A percentile compares a stretch with the other conserved stretches of the same genome.
These are phyloP conservation scores for Globisporangium mamillatum DNA, from an alignment of 352 stramenopile genomes.

Conservation along the genomic window DNA sequence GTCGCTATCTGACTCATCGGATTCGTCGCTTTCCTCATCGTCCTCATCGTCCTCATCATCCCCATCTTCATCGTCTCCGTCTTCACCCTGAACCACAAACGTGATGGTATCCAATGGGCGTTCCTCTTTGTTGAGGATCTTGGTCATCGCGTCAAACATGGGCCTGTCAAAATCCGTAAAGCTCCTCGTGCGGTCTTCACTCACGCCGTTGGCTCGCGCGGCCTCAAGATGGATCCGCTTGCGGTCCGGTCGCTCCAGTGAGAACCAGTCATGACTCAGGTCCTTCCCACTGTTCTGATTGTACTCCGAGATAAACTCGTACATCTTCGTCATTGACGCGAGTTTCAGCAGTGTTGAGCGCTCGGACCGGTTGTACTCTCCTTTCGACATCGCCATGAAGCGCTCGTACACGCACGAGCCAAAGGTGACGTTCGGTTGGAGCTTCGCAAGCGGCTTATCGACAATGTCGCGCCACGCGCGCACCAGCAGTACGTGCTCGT, in stretches of 20 bases:
- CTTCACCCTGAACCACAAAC: background rate
- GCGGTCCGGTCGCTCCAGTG: background rate
- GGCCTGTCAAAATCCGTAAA: slow-evolving; percentile 11
- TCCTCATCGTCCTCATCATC: background rate
- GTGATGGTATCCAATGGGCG: background rate
- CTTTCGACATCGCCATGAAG: slow-evolving; percentile 5
- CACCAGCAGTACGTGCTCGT: slow-evolving; percentile 12
- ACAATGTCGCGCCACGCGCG: slow-evolving; percentile 14
- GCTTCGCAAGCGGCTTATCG: background rate
- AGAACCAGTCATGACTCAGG: slow-evolving; percentile 5
- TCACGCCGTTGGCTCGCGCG: background rate
- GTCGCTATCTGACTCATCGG: background rate
- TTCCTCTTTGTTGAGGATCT: slow-evolving; percentile 9
- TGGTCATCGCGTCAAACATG: slow-evolving; percentile 1
- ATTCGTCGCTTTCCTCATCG: background rate
- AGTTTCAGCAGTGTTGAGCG: slow-evolving; percentile 12
- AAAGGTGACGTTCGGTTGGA: background rate
- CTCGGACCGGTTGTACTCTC: background rate
- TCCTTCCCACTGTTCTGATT: background rate
- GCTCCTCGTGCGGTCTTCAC: slow-evolving; percentile 8
- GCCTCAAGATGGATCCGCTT: slow-evolving; percentile 6
- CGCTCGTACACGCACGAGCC: slow-evolving; percentile 14
- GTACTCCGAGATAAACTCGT: slow-evolving; percentile 13
- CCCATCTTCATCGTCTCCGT: background rate
- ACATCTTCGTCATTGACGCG: slow-evolving; percentile 9